A percentile compares a stretch with the other conserved stretches of the same genome.
These are phyloP conservation scores for Desmodesmus armatus DNA, from an alignment of 139 green algal genomes.

Conservation along the genomic window DNA sequence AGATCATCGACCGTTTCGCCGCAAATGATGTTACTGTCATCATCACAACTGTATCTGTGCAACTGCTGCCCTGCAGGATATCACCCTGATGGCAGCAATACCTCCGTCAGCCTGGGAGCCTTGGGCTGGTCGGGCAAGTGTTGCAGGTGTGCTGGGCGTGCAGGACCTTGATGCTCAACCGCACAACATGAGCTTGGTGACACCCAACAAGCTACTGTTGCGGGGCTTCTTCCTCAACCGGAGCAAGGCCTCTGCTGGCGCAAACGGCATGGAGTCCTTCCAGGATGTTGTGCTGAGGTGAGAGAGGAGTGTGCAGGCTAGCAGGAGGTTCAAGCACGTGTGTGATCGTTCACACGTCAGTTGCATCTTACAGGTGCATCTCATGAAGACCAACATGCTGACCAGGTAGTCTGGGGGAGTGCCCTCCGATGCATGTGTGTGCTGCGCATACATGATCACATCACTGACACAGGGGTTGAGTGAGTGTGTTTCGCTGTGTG, in stretches of 20 bases:
- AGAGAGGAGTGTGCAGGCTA: too few relatives aligned
- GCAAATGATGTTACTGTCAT: too few relatives aligned
- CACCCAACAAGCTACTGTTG: background rate
- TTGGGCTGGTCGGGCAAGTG: background rate
- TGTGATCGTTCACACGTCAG: too few relatives aligned
- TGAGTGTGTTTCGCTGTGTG: too few relatives aligned
- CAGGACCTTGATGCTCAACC: background rate
- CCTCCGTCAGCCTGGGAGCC: background rate
- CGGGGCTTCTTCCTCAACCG: conserved; percentile 17
- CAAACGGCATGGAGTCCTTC: conserved; percentile 7
- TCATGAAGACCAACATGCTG: too few relatives aligned
- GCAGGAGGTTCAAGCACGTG: too few relatives aligned
- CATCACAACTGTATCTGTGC: background rate
- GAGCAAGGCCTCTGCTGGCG: background rate
- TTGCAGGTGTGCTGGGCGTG: background rate
- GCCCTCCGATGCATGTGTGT: too few relatives aligned
- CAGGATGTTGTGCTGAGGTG: background rate
- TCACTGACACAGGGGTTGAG: too few relatives aligned
- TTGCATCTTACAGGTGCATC: too few relatives aligned
- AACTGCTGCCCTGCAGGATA: conserved; percentile 1
- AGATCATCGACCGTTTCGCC: too few relatives aligned
- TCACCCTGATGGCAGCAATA: background rate
- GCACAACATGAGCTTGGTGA: conserved; percentile 14
- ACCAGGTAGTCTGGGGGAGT: too few relatives aligned
- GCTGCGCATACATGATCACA: too few relatives aligned